These are phyloP conservation scores for Penicillium parvum DNA, from an alignment of 495 filamentous ascomycete species.

Conservation along the genomic window DNA sequence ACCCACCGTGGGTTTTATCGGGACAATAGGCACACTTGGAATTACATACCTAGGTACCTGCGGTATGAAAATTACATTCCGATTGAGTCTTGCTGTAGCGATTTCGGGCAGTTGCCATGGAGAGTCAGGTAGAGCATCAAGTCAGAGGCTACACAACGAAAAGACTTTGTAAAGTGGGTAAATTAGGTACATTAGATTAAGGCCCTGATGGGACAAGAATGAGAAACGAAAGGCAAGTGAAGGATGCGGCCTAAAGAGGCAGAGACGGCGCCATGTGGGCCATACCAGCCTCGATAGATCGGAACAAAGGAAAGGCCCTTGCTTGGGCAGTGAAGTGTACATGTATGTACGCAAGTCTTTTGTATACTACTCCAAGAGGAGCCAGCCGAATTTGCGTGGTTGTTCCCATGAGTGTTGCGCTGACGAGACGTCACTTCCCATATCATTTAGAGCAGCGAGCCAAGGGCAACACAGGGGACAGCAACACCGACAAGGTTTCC, in stretches of 20 bases:
- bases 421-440: neutral
- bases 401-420: constrained; percentile 1
- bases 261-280: neutral
- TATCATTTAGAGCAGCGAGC: constrained; percentile 34
- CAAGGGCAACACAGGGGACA: constrained; percentile 41
- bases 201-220: constrained; percentile 3
- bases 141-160: too few species aligned
- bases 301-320: constrained; percentile 11
- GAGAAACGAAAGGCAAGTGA: constrained; percentile 20
- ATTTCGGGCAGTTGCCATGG: too few species aligned
- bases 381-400: constrained; percentile 1
- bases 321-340: constrained; percentile 9
- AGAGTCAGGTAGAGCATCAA: too few species aligned
- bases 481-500: constrained; percentile 41
- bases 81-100: too few species aligned
- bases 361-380: neutral
- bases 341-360: constrained; percentile 10
- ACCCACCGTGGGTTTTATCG: neutral
- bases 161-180: constrained; percentile 10
- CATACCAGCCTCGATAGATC: neutral
- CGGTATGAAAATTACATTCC: too few species aligned
- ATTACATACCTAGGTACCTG: too few species aligned
- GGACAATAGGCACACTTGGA: too few species aligned
- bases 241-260: constrained; percentile 2
- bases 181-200: constrained; percentile 14